These are phyloP conservation scores for Alternaria sp. DNA, from an alignment of 2,329 filamentous ascomycete species.

Conservation along the genomic window DNA sequence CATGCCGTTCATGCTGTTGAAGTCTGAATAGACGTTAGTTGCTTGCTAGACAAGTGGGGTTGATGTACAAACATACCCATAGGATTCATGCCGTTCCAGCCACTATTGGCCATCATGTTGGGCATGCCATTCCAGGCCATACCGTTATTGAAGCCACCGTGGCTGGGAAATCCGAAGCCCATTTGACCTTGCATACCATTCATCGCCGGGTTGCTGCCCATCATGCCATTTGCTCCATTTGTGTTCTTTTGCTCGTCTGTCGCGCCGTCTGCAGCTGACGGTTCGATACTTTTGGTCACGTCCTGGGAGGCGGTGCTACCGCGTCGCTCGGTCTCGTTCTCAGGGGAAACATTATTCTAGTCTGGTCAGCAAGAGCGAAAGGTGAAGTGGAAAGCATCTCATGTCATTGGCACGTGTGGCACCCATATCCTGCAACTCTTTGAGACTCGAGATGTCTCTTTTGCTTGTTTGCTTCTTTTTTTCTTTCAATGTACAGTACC, in stretches of 20 bases:
- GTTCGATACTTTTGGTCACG: constrained; percentile 29
- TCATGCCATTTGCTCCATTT: constrained; percentile 29
- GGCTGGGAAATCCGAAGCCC: constrained; percentile 55
- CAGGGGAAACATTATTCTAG: constrained; percentile 28
- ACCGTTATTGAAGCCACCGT: constrained; percentile 61
- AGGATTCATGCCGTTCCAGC: constrained; percentile 74
- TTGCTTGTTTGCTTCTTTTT: constrained; percentile 11
- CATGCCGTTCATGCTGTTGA: constrained; percentile 74
- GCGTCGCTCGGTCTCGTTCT: constrained; percentile 24
- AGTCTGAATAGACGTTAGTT: constrained; percentile 37
- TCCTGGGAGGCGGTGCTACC: constrained; percentile 31
- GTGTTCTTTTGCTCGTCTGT: constrained; percentile 30
- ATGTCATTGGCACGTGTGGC: constrained; percentile 34
- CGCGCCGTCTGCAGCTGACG: constrained; percentile 27
- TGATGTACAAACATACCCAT: constrained; percentile 74
- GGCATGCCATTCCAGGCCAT: constrained; percentile 64
- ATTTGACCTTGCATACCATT: constrained; percentile 43
- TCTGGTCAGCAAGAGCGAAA: constrained; percentile 26
- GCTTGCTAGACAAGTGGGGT: constrained; percentile 18
- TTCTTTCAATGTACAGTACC: constrained; percentile 15
- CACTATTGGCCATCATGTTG: constrained; percentile 61
- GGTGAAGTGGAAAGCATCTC: constrained; percentile 16
- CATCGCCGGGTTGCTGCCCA: constrained; percentile 37
- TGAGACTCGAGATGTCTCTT: constrained; percentile 14
- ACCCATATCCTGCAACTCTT: constrained; percentile 33